These are phyloP conservation scores for Phialophora verrucosa DNA, from an alignment of 2,329 filamentous ascomycete genomes.

Conservation along the genomic window DNA sequence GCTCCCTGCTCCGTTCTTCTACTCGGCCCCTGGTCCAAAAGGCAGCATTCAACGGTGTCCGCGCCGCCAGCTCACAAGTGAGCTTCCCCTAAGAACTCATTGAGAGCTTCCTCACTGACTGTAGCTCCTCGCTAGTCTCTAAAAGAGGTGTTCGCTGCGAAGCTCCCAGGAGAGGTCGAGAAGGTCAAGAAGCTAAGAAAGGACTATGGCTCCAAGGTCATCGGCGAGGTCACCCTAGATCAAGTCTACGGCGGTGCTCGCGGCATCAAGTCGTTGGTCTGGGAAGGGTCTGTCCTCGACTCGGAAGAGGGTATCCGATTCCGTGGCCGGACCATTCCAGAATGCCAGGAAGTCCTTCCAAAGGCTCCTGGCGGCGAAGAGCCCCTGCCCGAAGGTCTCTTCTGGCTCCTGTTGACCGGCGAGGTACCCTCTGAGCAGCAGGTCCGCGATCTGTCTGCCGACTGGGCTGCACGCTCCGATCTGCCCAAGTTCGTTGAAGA, in stretches of 20 bases:
- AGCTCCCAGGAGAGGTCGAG: conserved; percentile 94
- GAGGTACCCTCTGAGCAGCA: conserved; percentile 98
- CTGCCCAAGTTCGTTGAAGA: conserved; percentile 98
- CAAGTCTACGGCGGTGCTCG: conserved; percentile 99
- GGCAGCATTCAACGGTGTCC: conserved; percentile 78
- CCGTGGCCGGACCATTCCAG: conserved; percentile 98
- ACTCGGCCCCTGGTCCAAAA: conserved; percentile 71
- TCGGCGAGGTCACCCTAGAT: conserved; percentile 98
- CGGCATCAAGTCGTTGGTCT: conserved; percentile 97
- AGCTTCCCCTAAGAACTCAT: conserved; percentile 83
- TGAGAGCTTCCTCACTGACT: conserved; percentile 66
- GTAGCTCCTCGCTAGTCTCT: conserved; percentile 69
- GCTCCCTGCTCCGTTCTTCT: conserved; percentile 78
- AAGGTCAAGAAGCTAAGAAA: conserved; percentile 99
- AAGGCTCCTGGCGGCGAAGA: conserved; percentile 96
- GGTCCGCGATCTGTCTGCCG: conserved; percentile 95
- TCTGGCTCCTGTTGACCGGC: conserved; percentile 98
- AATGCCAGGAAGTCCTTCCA: conserved; percentile 96
- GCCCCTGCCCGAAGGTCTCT: conserved; percentile 97
- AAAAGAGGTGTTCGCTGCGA: conserved; percentile 97
- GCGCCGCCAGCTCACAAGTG: conserved; percentile 84
- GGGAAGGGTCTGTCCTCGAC: conserved; percentile 98
- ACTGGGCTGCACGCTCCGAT: conserved; percentile 97
- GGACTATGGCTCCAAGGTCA: conserved; percentile 90
- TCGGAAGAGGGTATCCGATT: conserved; percentile 99